A percentile compares a stretch with the other conserved stretches of the same genome.
phyloP scores from a whole-genome alignment of 768 basidiomycete genomes.

The Neoboletus magnificus region DNA sequence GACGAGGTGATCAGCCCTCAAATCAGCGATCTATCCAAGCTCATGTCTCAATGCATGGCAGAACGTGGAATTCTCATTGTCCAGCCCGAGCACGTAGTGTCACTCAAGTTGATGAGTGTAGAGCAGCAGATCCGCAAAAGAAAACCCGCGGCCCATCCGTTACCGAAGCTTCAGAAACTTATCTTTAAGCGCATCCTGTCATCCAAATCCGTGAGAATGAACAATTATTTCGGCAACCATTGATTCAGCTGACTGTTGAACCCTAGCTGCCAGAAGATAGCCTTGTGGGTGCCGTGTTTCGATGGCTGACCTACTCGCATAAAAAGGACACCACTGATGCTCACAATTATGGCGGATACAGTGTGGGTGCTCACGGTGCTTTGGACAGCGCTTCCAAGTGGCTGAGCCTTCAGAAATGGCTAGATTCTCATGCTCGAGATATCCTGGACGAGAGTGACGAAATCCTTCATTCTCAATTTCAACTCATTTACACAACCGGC shows the following conservation, averaged over 20 bases:
- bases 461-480: background rate
- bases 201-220: background rate
- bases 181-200: background rate
- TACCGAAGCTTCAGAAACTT: slow-evolving; percentile 1
- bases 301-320: background rate
- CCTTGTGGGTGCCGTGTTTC: background rate
- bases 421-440: background rate
- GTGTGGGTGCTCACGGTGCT: too few species aligned
- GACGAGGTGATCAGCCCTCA: background rate
- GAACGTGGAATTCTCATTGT: slow-evolving; percentile 39
- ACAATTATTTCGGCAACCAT: background rate
- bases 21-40: slow-evolving; percentile 19
- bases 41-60: slow-evolving; percentile 37
- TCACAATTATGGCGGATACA: background rate
- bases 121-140: slow-evolving; percentile 24
- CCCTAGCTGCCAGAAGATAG: background rate
- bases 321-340: background rate
- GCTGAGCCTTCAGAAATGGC: background rate
- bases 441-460: background rate
- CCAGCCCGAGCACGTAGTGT: slow-evolving; percentile 51
- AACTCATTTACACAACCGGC: background rate
- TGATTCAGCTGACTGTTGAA: background rate
- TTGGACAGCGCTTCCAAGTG: background rate
- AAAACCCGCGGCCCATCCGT: background rate
- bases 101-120: slow-evolving; percentile 42